Evolutionary conservation across 805 yeast species (phyloP).

Genomic region (Spathaspora arborariae): DNA sequence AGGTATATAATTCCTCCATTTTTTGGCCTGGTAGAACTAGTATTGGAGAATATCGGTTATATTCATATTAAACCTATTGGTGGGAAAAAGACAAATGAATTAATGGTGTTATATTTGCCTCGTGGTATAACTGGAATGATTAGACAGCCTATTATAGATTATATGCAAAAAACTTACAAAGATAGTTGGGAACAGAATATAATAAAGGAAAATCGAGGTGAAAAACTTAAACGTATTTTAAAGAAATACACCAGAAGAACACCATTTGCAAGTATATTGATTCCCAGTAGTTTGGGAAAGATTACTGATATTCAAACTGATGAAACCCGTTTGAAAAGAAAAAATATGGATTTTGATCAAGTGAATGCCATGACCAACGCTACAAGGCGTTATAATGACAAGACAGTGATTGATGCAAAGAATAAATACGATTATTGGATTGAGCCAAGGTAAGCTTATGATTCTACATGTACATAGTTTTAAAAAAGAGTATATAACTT

Average conservation of each 20-base stretch:
- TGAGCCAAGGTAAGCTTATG: conserved; percentile 1
- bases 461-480: background rate
- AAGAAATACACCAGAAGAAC: conserved; percentile 12
- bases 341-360: background rate
- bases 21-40: conserved; percentile 61
- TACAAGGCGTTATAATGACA: conserved; percentile 4
- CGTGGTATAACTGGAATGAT: conserved; percentile 50
- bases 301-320: background rate
- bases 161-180: conserved; percentile 33
- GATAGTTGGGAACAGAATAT: conserved; percentile 22
- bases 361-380: background rate
- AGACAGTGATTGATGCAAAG: conserved; percentile 7
- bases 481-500: background rate
- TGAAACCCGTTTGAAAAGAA: background rate
- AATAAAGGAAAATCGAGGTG: conserved; percentile 14
- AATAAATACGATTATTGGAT: conserved; percentile 14
- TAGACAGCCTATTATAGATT: conserved; percentile 48
- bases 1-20: conserved; percentile 68
- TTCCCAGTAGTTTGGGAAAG: conserved; percentile 8
- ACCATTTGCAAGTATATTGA: conserved; percentile 15
- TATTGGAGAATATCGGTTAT: conserved; percentile 62
- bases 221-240: conserved; percentile 16
- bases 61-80: conserved; percentile 62
- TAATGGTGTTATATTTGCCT: conserved; percentile 48
- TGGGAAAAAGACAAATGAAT: conserved; percentile 18